phyloP scores from a whole-genome alignment of 2,329 filamentous ascomycete genomes.

The Nectriaceae sp. region DNA sequence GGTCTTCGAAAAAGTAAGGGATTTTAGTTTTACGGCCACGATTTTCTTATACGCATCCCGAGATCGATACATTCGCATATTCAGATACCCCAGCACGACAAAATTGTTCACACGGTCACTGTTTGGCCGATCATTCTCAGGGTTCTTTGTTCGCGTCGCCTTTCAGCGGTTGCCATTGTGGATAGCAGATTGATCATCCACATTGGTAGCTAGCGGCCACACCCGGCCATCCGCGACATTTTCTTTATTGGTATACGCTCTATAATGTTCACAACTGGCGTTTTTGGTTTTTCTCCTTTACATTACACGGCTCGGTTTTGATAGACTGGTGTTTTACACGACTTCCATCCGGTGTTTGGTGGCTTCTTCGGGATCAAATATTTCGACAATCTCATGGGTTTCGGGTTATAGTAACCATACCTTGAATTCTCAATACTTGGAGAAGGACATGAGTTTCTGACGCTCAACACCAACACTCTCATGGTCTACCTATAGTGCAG shows the following conservation, averaged over 20 bases:
- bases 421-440: too few relatives aligned
- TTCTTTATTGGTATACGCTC: conserved; percentile 31
- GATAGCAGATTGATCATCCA: background rate
- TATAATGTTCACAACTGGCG: conserved; percentile 38
- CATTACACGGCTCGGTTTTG: conserved; percentile 26
- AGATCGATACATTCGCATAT: conserved; percentile 38
- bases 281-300: conserved; percentile 23
- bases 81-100: conserved; percentile 45
- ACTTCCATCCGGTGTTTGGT: conserved; percentile 11
- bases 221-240: background rate
- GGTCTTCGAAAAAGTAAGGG: conserved; percentile 28
- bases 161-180: conserved; percentile 13
- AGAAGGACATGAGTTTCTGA: too few relatives aligned
- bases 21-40: conserved; percentile 35
- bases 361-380: background rate
- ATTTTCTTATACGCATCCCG: conserved; percentile 33
- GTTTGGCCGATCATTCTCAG: conserved; percentile 31
- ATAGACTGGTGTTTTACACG: conserved; percentile 28
- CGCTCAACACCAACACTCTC: too few relatives aligned
- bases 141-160: conserved; percentile 19
- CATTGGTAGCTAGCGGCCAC: background rate
- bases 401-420: conserved; percentile 14
- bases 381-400: conserved; percentile 5
- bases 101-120: conserved; percentile 33
- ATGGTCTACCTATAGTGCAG: too few relatives aligned